These are phyloP conservation scores for Micromonas commoda DNA, from an alignment of 139 green algal species.

Conservation along the genomic window DNA sequence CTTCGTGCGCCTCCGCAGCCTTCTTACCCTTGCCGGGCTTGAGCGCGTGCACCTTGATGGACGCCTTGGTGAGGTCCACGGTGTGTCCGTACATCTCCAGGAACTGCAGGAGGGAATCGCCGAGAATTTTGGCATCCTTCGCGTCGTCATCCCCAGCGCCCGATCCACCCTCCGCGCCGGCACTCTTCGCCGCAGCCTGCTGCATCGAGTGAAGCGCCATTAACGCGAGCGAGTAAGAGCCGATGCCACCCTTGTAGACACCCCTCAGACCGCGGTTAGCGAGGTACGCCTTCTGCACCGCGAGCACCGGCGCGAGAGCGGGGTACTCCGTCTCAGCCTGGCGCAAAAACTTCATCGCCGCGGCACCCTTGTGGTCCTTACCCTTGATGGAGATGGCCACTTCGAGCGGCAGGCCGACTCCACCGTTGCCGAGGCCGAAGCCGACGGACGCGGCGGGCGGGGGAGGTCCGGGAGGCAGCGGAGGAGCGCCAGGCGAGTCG, in stretches of 20 bases:
- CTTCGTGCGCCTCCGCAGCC: no score
- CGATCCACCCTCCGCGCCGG: background rate
- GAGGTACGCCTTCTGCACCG: background rate
- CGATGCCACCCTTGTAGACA: slow-evolving; percentile 13
- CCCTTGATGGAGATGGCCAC: slow-evolving; percentile 6
- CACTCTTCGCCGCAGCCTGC: background rate
- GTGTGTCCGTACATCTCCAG: background rate
- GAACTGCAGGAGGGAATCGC: background rate
- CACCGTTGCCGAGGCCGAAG: background rate
- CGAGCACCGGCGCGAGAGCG: background rate
- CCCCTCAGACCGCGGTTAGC: background rate
- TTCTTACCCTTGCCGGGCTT: no score
- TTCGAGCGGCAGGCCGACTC: slow-evolving; percentile 1
- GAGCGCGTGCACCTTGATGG: background rate
- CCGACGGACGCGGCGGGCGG: background rate
- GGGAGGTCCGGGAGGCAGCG: background rate
- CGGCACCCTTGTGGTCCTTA: background rate
- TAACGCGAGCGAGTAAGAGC: background rate
- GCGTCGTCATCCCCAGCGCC: background rate
- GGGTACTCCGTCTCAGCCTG: background rate
- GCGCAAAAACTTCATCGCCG: background rate
- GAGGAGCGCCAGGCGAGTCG: background rate
- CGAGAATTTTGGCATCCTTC: background rate
- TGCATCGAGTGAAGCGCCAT: background rate
- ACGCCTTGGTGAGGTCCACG: background rate